phyloP scores from a whole-genome alignment of 345 rosid genomes.

The Turritis glabra region DNA sequence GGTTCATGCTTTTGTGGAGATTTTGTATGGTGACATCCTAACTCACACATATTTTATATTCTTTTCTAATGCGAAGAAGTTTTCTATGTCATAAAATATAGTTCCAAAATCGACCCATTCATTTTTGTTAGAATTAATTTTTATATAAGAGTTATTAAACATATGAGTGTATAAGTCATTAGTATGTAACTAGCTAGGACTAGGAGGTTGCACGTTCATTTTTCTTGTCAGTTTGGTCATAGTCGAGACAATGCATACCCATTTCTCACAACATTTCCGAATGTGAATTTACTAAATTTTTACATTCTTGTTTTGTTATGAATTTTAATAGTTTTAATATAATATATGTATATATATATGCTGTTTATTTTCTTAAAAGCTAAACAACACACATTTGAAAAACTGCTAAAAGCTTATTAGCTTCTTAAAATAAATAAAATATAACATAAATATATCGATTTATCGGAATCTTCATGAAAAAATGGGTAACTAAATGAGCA shows the following conservation, averaged over 20 bases:
- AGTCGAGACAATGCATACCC: background rate
- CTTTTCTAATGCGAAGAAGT: conserved; percentile 1
- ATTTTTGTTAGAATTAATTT: background rate
- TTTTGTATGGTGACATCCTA: conserved; percentile 5
- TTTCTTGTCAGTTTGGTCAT: background rate
- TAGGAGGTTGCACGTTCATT: background rate
- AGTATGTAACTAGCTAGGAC: background rate
- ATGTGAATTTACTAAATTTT: background rate
- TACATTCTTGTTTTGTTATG: too few species aligned
- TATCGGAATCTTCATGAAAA: background rate
- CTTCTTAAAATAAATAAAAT: too few species aligned
- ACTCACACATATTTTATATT: conserved; percentile 16
- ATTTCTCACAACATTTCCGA: background rate
- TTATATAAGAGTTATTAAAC: background rate
- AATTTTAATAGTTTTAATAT: too few species aligned
- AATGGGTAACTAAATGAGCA: background rate
- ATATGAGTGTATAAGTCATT: background rate
- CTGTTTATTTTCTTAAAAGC: too few species aligned
- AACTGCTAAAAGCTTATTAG: too few species aligned
- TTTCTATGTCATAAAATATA: background rate
- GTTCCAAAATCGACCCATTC: background rate
- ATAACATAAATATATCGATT: too few species aligned
- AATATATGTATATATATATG: too few species aligned
- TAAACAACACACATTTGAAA: background rate
- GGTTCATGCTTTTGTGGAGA: conserved; percentile 14